Base-by-base conservation (phyloP, 2,329 filamentous ascomycete genomes). In the Rhinocladiella similis region DNA sequence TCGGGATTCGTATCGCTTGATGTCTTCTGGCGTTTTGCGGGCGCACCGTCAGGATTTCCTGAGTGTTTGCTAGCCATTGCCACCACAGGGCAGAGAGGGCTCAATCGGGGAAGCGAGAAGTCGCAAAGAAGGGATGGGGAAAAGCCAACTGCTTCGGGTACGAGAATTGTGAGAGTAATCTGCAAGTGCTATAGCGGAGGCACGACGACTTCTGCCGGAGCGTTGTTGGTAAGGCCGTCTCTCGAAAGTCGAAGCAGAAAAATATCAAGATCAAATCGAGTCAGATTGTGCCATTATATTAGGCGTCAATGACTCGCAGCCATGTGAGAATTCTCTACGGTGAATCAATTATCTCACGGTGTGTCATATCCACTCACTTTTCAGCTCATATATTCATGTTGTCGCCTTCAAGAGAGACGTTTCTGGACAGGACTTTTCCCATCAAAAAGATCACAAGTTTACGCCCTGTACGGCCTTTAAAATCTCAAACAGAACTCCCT, bases 21-120 rank as follows among this genome's bases (percentile, higher is more conserved):
- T 48, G 73, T 79, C 69, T 83, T 83, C 67, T 80, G 77, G 59
- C 79, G 80, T 74, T 81, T 86, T 64, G 73, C 72, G 65, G 80
- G 76, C 62, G 73, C 73, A 65, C 76, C 63, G 50, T 73, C 74
- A 14, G 51, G 13, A 43, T 56, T 53, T 13, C 60, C 61, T n/a
- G 57, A 53, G 42, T 61, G 58, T 56, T 63, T 65, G 43, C 53
- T 53, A 53, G 63, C 63, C 63, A 65, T 65, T n/a, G 42, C 50
- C 22, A 25, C 45, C 18, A 12, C 33, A 18, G 5, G 50, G 39
- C 47, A 18, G 12, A 27, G 35, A 12, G 5, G 27, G 27, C 27
- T 6, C 27, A 33, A 33, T 12, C 27, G 27, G 27, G 27, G 10
- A 41, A 35, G 12, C 6, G 12, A 18, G 9, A 36, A 49, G 47